phyloP scores from a whole-genome alignment of 371 early-diverging fungal species.

The Funneliformis caledonium region DNA sequence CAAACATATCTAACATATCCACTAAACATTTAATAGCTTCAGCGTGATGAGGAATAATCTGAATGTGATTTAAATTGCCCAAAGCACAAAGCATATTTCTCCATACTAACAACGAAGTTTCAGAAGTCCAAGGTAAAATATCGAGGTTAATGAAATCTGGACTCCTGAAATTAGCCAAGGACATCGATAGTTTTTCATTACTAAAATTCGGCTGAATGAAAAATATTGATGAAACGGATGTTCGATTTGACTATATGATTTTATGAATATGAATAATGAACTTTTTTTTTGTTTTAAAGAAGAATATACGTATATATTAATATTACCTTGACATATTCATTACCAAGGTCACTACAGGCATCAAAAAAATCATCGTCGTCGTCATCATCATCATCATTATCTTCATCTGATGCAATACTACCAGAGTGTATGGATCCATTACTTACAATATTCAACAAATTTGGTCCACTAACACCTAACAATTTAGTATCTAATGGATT shows the following conservation, averaged over 20 bases:
- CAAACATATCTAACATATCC: conserved; percentile 70
- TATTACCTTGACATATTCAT: conserved; percentile 42
- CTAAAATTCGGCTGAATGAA: conserved; percentile 33
- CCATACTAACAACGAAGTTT: conserved; percentile 58
- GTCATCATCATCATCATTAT: conserved; percentile 43
- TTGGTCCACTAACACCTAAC: conserved; percentile 15
- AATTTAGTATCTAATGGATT: conserved; percentile 15
- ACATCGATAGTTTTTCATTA: conserved; percentile 45
- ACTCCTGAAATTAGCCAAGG: conserved; percentile 45
- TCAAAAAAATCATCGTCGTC: conserved; percentile 47
- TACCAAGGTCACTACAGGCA: conserved; percentile 35
- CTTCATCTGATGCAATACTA: conserved; percentile 39
- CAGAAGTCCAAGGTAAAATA: conserved; percentile 48
- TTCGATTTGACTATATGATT: conserved; percentile 7
- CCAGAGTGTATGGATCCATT: conserved; percentile 41
- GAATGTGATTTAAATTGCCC: conserved; percentile 71
- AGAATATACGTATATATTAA: neutral
- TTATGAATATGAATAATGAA: neutral
- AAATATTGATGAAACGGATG: neutral
- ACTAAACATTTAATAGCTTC: conserved; percentile 74
- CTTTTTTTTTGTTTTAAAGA: neutral
- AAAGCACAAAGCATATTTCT: conserved; percentile 71
- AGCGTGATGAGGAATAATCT: conserved; percentile 61
- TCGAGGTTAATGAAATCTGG: conserved; percentile 42
- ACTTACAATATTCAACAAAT: conserved; percentile 28